Conservation (phyloP, 805 yeast species). For the Candida adriatica region DNA sequence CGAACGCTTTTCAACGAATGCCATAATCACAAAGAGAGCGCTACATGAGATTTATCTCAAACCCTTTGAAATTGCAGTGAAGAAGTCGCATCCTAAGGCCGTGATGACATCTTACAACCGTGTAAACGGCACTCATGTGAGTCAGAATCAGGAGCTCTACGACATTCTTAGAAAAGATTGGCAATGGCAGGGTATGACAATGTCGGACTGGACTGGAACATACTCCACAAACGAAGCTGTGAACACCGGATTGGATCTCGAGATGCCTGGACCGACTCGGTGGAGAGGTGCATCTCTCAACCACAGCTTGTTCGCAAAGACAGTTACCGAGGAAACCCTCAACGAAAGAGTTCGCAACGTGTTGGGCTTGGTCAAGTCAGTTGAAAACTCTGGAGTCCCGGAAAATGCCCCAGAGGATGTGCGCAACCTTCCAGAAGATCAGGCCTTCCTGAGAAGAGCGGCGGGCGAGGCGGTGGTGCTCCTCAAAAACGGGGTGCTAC, state of each 20-base stretch:
- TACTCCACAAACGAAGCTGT: constrained; percentile 40
- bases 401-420: constrained; percentile 31
- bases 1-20: constrained; percentile 39
- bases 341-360: constrained; percentile 44
- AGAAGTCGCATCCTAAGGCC: constrained; percentile 42
- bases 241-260: constrained; percentile 51
- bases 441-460: constrained; percentile 30
- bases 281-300: constrained; percentile 33
- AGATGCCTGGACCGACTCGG: constrained; percentile 57
- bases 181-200: constrained; percentile 45
- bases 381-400: constrained; percentile 35
- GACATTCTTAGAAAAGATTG: constrained; percentile 46
- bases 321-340: constrained; percentile 33
- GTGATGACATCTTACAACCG: constrained; percentile 58
- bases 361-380: constrained; percentile 39
- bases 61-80: constrained; percentile 54
- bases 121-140: constrained; percentile 51
- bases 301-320: constrained; percentile 29
- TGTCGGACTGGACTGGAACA: constrained; percentile 63
- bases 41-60: constrained; percentile 53
- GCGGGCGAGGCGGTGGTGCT: constrained; percentile 50
- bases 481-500: constrained; percentile 45
- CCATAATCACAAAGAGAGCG: constrained; percentile 49
- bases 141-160: constrained; percentile 35
- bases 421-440: constrained; percentile 38